Percentiles rank a stretch among this genome's conserved stretches.
Conservation (phyloP, 2,329 filamentous ascomycete species). For the Dryadomyces quercivorus region DNA sequence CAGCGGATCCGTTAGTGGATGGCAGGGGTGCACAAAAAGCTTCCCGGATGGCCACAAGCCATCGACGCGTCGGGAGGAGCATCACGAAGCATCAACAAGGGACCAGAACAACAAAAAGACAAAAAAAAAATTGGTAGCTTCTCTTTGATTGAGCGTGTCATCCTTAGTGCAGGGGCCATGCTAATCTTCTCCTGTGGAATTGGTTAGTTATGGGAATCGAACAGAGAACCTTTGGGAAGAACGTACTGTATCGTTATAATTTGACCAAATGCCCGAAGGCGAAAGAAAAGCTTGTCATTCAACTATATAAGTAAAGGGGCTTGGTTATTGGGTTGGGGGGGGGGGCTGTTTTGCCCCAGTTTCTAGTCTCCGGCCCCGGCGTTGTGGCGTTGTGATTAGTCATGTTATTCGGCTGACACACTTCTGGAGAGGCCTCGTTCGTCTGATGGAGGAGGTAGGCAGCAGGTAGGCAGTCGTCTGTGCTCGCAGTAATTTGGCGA, state of each 20-base stretch:
- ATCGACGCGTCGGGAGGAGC: neutral
- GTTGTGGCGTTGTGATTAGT: too few relatives aligned
- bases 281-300: neutral
- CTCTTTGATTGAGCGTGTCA: conserved; percentile 53
- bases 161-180: conserved; percentile 57
- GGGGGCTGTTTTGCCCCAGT: too few relatives aligned
- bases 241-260: neutral
- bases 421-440: too few relatives aligned
- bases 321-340: too few relatives aligned
- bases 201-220: conserved; percentile 2
- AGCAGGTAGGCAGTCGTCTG: too few relatives aligned
- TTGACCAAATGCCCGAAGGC: neutral
- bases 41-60: too few relatives aligned
- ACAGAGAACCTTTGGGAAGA: neutral
- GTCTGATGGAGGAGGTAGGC: too few relatives aligned
- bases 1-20: too few relatives aligned
- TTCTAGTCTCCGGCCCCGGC: too few relatives aligned
- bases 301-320: neutral
- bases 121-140: neutral
- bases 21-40: too few relatives aligned
- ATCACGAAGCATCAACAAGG: neutral
- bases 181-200: conserved; percentile 14
- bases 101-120: neutral
- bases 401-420: too few relatives aligned
- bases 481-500: too few relatives aligned